phyloP scores from a whole-genome alignment of 2,329 filamentous ascomycete species.

The Colletotrichum sidae region DNA sequence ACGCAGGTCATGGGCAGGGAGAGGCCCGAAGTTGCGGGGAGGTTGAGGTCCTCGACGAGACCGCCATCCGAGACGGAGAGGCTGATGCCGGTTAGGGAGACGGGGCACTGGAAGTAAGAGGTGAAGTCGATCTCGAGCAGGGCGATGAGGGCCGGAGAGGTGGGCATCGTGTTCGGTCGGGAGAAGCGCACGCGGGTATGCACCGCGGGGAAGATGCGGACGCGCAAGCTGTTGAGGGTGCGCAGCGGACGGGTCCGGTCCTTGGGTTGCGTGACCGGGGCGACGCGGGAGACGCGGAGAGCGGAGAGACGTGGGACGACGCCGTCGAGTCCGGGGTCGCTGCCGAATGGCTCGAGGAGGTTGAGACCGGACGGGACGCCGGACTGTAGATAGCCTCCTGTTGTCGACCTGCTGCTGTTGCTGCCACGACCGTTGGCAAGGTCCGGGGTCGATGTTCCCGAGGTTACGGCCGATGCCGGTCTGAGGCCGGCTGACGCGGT shows the following conservation, averaged over 20 bases:
- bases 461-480: slow-evolving; percentile 57
- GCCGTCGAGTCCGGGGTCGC: slow-evolving; percentile 72
- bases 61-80: slow-evolving; percentile 71
- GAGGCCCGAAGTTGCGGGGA: slow-evolving; percentile 55
- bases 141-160: slow-evolving; percentile 72
- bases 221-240: slow-evolving; percentile 70
- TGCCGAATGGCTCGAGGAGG: slow-evolving; percentile 78
- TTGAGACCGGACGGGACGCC: slow-evolving; percentile 78
- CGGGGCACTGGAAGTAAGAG: slow-evolving; percentile 74
- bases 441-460: slow-evolving; percentile 32
- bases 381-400: slow-evolving; percentile 76
- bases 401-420: slow-evolving; percentile 43
- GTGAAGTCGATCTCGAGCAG: slow-evolving; percentile 82
- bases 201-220: slow-evolving; percentile 75
- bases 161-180: slow-evolving; percentile 68
- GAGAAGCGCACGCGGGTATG: slow-evolving; percentile 81
- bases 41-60: slow-evolving; percentile 68
- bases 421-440: slow-evolving; percentile 20
- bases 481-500: slow-evolving; percentile 70
- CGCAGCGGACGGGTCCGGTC: slow-evolving; percentile 73
- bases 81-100: slow-evolving; percentile 69
- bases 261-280: slow-evolving; percentile 72
- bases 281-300: slow-evolving; percentile 78
- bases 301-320: slow-evolving; percentile 77
- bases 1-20: slow-evolving; percentile 70